A percentile compares a stretch with the other conserved stretches of the same genome.
phyloP scores from a whole-genome alignment of 345 rosid genomes.

The Salix caprea region DNA sequence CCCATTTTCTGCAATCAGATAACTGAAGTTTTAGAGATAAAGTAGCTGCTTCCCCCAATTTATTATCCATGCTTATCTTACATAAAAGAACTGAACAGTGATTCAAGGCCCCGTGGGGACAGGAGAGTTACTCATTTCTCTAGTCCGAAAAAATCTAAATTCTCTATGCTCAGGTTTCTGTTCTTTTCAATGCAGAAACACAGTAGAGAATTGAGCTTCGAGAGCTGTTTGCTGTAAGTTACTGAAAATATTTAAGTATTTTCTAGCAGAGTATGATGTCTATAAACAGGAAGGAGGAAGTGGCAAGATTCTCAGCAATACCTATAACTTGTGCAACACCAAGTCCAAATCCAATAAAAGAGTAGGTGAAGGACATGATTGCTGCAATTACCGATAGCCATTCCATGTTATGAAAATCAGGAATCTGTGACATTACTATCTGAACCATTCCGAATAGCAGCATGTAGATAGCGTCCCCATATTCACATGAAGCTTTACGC shows the following conservation, averaged over 20 bases:
- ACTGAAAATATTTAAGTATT: not conserved
- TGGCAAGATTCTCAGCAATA: conserved; percentile 5
- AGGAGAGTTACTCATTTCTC: not conserved
- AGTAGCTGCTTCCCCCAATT: not conserved
- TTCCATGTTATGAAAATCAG: conserved; percentile 43
- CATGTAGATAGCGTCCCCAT: conserved; percentile 28
- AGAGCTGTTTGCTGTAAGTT: not conserved
- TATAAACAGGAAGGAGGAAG: not conserved
- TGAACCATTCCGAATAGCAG: conserved; percentile 47
- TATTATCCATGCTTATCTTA: not conserved
- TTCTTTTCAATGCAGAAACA: not conserved
- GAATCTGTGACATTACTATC: conserved; percentile 44
- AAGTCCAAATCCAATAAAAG: conserved; percentile 48
- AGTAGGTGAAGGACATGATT: conserved; percentile 54
- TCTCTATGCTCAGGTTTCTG: not conserved
- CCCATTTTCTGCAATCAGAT: conserved; percentile 28
- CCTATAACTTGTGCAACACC: conserved; percentile 42
- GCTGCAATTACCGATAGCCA: conserved; percentile 56
- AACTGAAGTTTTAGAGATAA: not conserved
- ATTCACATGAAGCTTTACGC: conserved; percentile 38
- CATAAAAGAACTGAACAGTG: not conserved
- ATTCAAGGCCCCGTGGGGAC: not conserved
- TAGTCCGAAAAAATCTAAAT: not conserved
- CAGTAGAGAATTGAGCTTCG: not conserved
- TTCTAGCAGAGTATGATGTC: not conserved